Base-by-base conservation (phyloP, 225 moss, liverwort and hornwort species). In the Pseudoscleropodium purum region DNA sequence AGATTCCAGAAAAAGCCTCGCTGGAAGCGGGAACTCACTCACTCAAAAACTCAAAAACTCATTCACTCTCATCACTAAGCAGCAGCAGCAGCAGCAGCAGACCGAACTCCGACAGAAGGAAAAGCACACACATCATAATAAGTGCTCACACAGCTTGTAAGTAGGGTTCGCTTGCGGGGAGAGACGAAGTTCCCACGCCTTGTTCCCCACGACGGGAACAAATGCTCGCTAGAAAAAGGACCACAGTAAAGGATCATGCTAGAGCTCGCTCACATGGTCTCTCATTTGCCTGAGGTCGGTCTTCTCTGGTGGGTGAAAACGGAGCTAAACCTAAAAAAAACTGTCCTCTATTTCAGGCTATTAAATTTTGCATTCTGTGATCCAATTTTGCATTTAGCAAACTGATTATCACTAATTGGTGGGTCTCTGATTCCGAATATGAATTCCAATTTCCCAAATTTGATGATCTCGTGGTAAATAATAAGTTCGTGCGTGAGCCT, bases 131-230 rank as follows among this genome's bases (percentile, higher is more conserved):
- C 47, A 69, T 54, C 67, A 45, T 69, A 87, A 91, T 84, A 30
- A 90, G 74, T 66, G 66, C 34, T 5, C n/a, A 56, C 65, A 67
- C 54, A 64, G 54, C 56, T 41, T 84, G 86, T 83, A 84, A 74
- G 86, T 88, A 88, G 86, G 90, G 92, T 88, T 92, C 81, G 78
- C 47, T 36, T 45, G 41, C 11, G 16, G 89, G 57, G 90, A 76
- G 85, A 86, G 90, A 88, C 72, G 90, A 85, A 85, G 92, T 90
- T 56, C 90, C 57, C 88, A 3, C 21, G 7, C 9, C 4, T 6
- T 11, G 81, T 82, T 88, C 83, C 51, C 83, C 17, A 18, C 1
- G 8, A 17, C 36, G 87, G 19, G 79, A 67, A 79, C 87, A 10
- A 1, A n/a, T 33, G 79, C 54, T 49, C 37, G 18, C 31, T 20